Evolutionary conservation across 2,329 filamentous ascomycete species (phyloP).

Genomic region (Talaromyces sp.): DNA sequence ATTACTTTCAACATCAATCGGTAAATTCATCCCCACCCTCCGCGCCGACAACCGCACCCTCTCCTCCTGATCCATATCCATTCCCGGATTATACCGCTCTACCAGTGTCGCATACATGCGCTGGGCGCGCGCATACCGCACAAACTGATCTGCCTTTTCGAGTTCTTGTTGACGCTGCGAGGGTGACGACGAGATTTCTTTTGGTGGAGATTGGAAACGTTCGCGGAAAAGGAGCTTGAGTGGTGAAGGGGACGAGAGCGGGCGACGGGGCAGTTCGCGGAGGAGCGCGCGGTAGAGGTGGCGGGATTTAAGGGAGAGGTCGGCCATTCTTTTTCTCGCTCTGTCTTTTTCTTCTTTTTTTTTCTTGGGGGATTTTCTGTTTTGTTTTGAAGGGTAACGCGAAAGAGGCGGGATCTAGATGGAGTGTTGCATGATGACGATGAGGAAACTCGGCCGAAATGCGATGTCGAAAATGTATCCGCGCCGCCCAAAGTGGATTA

Average conservation of each 20-base stretch:
- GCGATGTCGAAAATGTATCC: not conserved
- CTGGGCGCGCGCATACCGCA: constrained; percentile 80
- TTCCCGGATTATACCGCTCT: constrained; percentile 90
- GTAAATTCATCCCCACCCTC: constrained; percentile 86
- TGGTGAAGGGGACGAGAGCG: constrained; percentile 57
- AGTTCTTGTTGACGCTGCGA: constrained; percentile 24
- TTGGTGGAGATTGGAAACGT: constrained; percentile 44
- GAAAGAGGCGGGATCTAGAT: not conserved
- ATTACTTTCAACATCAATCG: constrained; percentile 50
- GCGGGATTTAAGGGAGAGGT: constrained; percentile 47
- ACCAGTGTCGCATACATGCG: constrained; percentile 73
- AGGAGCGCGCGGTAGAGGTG: constrained; percentile 84
- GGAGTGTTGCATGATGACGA: not conserved
- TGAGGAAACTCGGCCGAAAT: not conserved
- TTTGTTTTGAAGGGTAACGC: not conserved
- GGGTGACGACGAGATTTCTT: constrained; percentile 23
- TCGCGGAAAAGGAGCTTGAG: constrained; percentile 66
- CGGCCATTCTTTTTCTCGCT: constrained; percentile 9
- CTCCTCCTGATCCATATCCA: constrained; percentile 81
- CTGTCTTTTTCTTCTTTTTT: not conserved
- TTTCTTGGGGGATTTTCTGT: not conserved
- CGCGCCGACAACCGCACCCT: constrained; percentile 76
- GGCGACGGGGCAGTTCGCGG: constrained; percentile 77
- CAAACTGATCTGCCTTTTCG: constrained; percentile 68
- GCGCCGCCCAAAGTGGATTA: not conserved